These are phyloP conservation scores for Colletotrichum shisoi DNA, from an alignment of 2,329 filamentous ascomycete species.

Conservation along the genomic window DNA sequence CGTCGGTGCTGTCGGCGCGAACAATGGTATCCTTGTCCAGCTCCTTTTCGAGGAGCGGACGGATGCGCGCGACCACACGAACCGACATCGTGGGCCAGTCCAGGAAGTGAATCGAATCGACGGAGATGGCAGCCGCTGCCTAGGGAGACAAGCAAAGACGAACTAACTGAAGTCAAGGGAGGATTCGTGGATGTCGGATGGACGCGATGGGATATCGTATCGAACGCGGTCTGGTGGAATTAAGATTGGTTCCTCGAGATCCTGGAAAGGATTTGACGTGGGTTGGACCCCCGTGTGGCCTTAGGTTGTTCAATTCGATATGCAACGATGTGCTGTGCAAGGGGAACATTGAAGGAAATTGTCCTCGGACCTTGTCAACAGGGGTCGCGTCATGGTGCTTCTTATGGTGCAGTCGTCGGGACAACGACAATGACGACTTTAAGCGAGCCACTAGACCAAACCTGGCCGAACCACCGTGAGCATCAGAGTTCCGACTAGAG, in stretches of 20 bases:
- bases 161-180: neutral
- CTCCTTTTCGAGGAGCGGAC: constrained; percentile 86
- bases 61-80: constrained; percentile 87
- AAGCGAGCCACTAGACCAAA: neutral
- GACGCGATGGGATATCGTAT: neutral
- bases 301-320: constrained; percentile 15
- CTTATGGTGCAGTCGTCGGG: constrained; percentile 18
- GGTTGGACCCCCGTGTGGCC: constrained; percentile 7
- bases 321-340: constrained; percentile 27
- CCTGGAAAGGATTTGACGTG: constrained; percentile 26
- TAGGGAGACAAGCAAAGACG: neutral
- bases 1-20: constrained; percentile 67
- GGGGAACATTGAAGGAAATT: constrained; percentile 16
- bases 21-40: constrained; percentile 89
- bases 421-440: constrained; percentile 9
- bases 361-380: constrained; percentile 29
- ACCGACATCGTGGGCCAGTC: constrained; percentile 64
- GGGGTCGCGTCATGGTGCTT: constrained; percentile 12
- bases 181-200: neutral
- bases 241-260: constrained; percentile 18
- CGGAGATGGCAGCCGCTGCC: constrained; percentile 3
- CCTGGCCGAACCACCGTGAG: neutral
- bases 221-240: constrained; percentile 14
- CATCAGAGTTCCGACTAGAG: neutral
- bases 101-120: constrained; percentile 14